Conservation (phyloP, 78 protist genomes). For the Dictyostelium capitatum region DNA sequence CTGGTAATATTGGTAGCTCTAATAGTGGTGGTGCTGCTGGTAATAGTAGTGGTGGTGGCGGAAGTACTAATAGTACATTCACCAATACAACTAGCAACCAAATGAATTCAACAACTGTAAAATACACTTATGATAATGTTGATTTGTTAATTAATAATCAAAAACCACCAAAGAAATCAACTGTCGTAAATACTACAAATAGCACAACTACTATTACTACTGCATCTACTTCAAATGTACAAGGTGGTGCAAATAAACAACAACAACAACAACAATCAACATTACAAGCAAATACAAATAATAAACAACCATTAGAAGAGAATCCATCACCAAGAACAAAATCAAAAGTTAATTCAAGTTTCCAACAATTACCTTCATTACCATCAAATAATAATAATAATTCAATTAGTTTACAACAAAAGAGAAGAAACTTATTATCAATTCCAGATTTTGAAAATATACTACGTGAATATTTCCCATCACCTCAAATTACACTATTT, state of each 20-base stretch:
- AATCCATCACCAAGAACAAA: constrained; percentile 15
- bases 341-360: neutral
- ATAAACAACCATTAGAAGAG: neutral
- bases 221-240: neutral
- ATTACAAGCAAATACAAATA: neutral
- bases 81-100: too few relatives aligned
- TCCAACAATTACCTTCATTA: neutral
- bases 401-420: neutral
- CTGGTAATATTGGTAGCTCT: neutral
- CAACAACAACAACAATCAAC: neutral
- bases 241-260: neutral
- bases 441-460: constrained; percentile 62
- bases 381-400: neutral
- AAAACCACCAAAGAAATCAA: constrained; percentile 55
- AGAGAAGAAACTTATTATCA: neutral
- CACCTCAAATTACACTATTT: neutral
- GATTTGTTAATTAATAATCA: constrained; percentile 44
- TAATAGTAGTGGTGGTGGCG: neutral
- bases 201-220: neutral
- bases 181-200: neutral
- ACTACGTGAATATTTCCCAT: constrained; percentile 36
- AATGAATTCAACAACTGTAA: neutral
- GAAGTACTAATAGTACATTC: neutral
- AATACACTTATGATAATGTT: constrained; percentile 75
- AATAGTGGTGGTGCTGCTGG: neutral